A percentile compares a stretch with the other conserved stretches of the same genome.
Conservation (phyloP, 352 stramenopile genomes). For the Peronospora tabacina region DNA sequence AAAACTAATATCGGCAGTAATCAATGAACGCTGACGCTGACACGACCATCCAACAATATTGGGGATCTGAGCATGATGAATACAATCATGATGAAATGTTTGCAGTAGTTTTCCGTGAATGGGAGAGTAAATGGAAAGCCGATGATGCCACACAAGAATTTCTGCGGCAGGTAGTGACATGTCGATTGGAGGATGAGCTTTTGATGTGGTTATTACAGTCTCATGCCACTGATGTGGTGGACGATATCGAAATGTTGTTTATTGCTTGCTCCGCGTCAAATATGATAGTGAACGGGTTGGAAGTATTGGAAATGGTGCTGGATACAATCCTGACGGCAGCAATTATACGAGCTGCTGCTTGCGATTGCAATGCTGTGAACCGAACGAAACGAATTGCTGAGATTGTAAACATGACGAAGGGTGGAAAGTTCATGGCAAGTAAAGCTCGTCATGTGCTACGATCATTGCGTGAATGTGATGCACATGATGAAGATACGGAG, state of each 20-base stretch:
- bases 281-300: conserved; percentile 2
- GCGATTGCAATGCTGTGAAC: conserved; percentile 8
- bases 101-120: conserved; percentile 6
- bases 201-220: conserved; percentile 28
- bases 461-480: conserved; percentile 1
- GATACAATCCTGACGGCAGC: conserved; percentile 10
- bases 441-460: conserved; percentile 6
- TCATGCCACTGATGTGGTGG: conserved; percentile 24
- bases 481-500: not conserved
- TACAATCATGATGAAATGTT: conserved; percentile 20
- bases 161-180: conserved; percentile 21
- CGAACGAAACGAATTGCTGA: conserved; percentile 6
- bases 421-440: not conserved
- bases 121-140: conserved; percentile 2
- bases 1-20: not conserved
- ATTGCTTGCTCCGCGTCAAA: conserved; percentile 7
- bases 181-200: conserved; percentile 27
- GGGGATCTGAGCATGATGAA: conserved; percentile 5
- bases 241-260: conserved; percentile 16
- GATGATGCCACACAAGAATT: conserved; percentile 10
- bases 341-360: conserved; percentile 12
- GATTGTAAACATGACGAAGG: conserved; percentile 4
- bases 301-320: conserved; percentile 6
- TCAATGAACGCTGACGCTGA: conserved; percentile 5
- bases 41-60: conserved; percentile 9